Percentiles rank a stretch among this genome's conserved stretches.
Conservation (phyloP, 2,329 filamentous ascomycete species). For the Ophiosphaerella korrae region DNA sequence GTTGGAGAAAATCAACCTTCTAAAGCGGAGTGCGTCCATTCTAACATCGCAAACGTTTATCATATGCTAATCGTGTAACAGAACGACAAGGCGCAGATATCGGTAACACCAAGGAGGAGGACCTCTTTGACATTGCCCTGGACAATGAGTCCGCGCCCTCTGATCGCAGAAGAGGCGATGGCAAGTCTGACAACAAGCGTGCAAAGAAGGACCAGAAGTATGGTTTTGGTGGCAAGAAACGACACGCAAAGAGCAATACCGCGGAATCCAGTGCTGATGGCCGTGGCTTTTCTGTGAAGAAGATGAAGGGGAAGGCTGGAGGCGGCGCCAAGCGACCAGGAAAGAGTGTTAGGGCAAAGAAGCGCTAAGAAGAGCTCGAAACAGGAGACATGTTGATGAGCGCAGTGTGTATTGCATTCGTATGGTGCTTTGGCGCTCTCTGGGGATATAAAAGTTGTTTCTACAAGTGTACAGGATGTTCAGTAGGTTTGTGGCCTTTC, state of each 20-base stretch:
- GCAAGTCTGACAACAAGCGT: slow-evolving; percentile 69
- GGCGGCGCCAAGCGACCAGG: slow-evolving; percentile 40
- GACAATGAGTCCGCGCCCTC: slow-evolving; percentile 57
- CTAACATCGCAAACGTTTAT: background rate
- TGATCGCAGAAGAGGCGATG: slow-evolving; percentile 40
- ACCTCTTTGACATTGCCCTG: slow-evolving; percentile 86
- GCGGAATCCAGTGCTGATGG: slow-evolving; percentile 81
- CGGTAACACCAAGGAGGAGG: slow-evolving; percentile 73
- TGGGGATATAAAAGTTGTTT: background rate
- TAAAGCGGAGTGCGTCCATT: slow-evolving; percentile 87
- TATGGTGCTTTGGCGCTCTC: slow-evolving; percentile 34
- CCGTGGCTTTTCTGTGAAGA: slow-evolving; percentile 77
- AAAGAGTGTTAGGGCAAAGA: slow-evolving; percentile 43
- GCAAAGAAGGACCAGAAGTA: slow-evolving; percentile 95
- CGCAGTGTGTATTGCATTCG: slow-evolving; percentile 14
- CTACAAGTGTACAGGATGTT: slow-evolving; percentile 1
- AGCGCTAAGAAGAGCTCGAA: slow-evolving; percentile 8
- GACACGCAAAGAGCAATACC: slow-evolving; percentile 87
- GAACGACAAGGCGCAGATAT: slow-evolving; percentile 79
- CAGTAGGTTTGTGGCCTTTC: slow-evolving; percentile 4
- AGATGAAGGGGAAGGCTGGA: slow-evolving; percentile 71
- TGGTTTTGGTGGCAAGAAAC: slow-evolving; percentile 96
- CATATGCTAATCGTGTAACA: slow-evolving; percentile 48
- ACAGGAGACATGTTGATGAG: background rate
- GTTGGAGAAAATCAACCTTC: slow-evolving; percentile 88